A percentile compares a stretch with the other conserved stretches of the same genome.
These are phyloP conservation scores for Dictyostelium brefeldianum DNA, from an alignment of 78 protist genomes.

Conservation along the genomic window DNA sequence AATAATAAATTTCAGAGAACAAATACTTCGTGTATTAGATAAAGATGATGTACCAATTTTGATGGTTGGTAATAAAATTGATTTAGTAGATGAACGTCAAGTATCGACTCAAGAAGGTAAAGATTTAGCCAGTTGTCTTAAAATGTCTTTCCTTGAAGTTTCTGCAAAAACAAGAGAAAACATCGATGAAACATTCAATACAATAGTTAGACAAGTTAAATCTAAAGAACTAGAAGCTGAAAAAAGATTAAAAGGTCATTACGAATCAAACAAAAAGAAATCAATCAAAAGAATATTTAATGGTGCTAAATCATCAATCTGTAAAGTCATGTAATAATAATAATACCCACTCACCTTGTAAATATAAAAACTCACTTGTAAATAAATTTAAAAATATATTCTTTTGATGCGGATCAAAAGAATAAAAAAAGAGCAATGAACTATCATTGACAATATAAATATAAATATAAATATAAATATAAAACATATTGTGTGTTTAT, in stretches of 20 bases:
- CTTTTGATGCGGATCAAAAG: too few species aligned
- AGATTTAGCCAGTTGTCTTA: conserved; percentile 71
- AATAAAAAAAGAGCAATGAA: too few species aligned
- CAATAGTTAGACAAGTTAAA: conserved; percentile 31
- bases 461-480: too few species aligned
- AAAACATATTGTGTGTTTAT: too few species aligned
- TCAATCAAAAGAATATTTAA: background rate
- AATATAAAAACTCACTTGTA: too few species aligned
- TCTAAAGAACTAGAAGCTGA: background rate
- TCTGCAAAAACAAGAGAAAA: conserved; percentile 85
- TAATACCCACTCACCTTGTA: too few species aligned
- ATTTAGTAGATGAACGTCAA: conserved; percentile 82
- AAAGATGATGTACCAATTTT: conserved; percentile 92
- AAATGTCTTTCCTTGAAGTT: conserved; percentile 87
- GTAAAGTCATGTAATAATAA: conserved; percentile 14
- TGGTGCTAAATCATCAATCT: background rate
- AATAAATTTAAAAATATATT: too few species aligned
- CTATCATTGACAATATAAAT: too few species aligned
- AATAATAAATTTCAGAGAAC: conserved; percentile 88
- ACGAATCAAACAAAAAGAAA: background rate
- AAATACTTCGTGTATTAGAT: conserved; percentile 93
- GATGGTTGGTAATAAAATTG: conserved; percentile 99
- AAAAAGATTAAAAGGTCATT: too few species aligned
- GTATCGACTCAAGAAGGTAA: conserved; percentile 85
- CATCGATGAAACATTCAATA: conserved; percentile 86